Evolutionary conservation across 441 rosid genomes (phyloP).

Genomic region (Populus hybrid): DNA sequence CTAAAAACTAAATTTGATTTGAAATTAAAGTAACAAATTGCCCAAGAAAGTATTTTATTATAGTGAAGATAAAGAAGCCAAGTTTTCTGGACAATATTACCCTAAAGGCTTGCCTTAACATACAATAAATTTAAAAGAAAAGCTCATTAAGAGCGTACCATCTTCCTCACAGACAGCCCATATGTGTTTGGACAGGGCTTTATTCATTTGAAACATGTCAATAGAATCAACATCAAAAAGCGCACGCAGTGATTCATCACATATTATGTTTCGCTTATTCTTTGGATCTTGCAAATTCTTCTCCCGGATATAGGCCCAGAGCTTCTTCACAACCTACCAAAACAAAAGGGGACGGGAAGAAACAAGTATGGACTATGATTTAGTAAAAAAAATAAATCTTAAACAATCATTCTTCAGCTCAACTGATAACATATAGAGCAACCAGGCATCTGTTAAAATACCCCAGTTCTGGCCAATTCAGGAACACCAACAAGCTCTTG

Average conservation of each 20-base stretch:
- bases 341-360: conserved; percentile 11
- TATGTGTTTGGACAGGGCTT: conserved; percentile 58
- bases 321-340: conserved; percentile 60
- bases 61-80: not conserved
- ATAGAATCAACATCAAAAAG: conserved; percentile 51
- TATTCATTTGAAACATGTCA: conserved; percentile 73
- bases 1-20: not conserved
- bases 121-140: not conserved
- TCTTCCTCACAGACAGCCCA: conserved; percentile 43
- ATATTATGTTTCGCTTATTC: no score
- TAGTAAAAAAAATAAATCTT: not conserved
- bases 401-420: not conserved
- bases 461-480: conserved; percentile 81
- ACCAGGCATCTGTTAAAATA: conserved; percentile 7
- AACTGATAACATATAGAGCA: not conserved
- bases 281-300: conserved; percentile 64
- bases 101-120: not conserved
- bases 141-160: conserved; percentile 31
- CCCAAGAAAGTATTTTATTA: no score
- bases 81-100: not conserved
- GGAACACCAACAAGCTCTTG: conserved; percentile 56
- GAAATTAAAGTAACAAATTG: not conserved
- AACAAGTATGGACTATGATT: not conserved
- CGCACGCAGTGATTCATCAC: conserved; percentile 43
- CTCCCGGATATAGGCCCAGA: conserved; percentile 60